Evolutionary conservation across 2,329 filamentous ascomycete species (phyloP), one percentile per base, ranked within the genome.

Genomic region (Elsinoe necatrix): DNA sequence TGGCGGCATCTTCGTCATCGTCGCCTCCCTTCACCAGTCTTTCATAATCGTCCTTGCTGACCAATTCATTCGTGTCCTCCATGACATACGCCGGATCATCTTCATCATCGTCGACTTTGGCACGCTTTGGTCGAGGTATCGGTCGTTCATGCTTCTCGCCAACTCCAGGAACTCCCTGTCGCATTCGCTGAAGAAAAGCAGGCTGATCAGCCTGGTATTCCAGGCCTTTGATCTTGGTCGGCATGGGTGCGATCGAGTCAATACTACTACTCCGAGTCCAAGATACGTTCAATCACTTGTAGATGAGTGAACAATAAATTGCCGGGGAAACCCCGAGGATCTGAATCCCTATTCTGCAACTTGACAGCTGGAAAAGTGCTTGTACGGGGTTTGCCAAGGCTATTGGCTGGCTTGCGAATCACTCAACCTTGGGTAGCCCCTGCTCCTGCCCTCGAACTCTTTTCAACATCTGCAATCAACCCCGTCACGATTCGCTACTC

Each of bases 1-100:
- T 23, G 12, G 48, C 18, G 20, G 12, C 48, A 23, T 34, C 16
- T 3, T 37, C 39, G 31, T 48, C 57, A 39, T 29, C 55, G 6
- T 55, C 59, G 4, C 54, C 60, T 16, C 29, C 60, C 4, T 47
- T 45, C 9, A 57, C 43, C 12, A 45, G 61, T 12, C 71, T 65
- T 31, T 77, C 73, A 57, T 77, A 75, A 47, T 79, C 75, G n/a
- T 72, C 72, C 64, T 72, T 78, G 60, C 63, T 81, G 62, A 72
- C 69, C 47, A 85, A 78, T 27, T 84, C 78, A 56, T 88, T 85
- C 51, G 82, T 86, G 3, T 80, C 76, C 66, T 89, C 87, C 62
- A 92, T 81, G 3, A 93, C 81, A 54, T 89, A 82, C 0, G 89
- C 77, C 0, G 88, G 88, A 51, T 78, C 84, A 68, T 92, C 87